Conservation (phyloP, 768 basidiomycete genomes). For the Pholiota conissans region DNA sequence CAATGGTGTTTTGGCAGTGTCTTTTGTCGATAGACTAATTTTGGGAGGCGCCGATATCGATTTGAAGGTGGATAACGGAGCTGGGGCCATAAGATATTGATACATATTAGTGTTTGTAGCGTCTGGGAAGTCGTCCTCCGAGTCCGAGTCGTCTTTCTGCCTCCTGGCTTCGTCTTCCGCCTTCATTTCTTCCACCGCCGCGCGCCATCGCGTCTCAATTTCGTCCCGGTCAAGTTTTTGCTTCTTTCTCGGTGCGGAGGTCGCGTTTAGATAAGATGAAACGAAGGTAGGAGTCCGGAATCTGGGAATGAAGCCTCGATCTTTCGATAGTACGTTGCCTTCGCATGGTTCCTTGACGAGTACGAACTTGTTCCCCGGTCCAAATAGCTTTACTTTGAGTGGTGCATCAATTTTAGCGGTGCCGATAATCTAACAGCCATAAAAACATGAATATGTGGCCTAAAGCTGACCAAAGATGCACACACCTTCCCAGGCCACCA, state of each 20-base stretch:
- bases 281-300: slow-evolving; percentile 43
- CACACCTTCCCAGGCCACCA: slow-evolving; percentile 79
- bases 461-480: slow-evolving; percentile 12
- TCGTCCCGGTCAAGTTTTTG: slow-evolving; percentile 33
- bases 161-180: slow-evolving; percentile 19
- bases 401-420: slow-evolving; percentile 12
- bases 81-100: slow-evolving; percentile 8
- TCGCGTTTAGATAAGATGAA: background rate
- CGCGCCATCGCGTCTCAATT: slow-evolving; percentile 42
- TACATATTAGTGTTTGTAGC: slow-evolving; percentile 23
- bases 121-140: slow-evolving; percentile 51
- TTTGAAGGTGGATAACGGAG: background rate
- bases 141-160: slow-evolving; percentile 37
- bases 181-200: slow-evolving; percentile 48
- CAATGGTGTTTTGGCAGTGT: background rate
- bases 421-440: slow-evolving; percentile 18
- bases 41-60: background rate
- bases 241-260: slow-evolving; percentile 41
- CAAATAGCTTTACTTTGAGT: slow-evolving; percentile 28
- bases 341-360: slow-evolving; percentile 33
- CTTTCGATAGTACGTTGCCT: slow-evolving; percentile 40
- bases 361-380: slow-evolving; percentile 25
- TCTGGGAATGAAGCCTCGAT: slow-evolving; percentile 31
- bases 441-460: background rate
- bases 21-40: slow-evolving; percentile 1